phyloP scores from a whole-genome alignment of 2,329 filamentous ascomycete genomes.

The Trichoderma sp. region DNA sequence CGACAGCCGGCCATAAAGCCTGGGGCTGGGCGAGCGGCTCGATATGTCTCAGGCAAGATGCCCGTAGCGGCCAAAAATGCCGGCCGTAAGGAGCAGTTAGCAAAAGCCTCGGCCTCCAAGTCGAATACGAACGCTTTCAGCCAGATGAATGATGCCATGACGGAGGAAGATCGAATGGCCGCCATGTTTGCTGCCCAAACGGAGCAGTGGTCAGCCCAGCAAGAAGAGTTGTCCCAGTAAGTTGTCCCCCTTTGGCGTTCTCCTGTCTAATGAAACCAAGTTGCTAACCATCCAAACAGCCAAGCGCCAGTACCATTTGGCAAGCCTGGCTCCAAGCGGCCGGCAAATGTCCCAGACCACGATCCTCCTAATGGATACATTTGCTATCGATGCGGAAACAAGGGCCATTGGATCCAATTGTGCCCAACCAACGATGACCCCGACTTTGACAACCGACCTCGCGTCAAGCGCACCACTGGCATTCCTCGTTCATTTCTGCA shows the following conservation, averaged over 20 bases:
- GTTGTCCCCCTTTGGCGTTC: constrained; percentile 28
- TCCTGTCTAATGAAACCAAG: neutral
- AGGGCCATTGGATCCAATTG: constrained; percentile 98
- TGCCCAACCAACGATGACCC: constrained; percentile 99
- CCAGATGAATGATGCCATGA: constrained; percentile 74
- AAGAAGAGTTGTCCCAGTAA: constrained; percentile 86
- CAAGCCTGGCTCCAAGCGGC: constrained; percentile 61
- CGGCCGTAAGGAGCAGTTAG: constrained; percentile 60
- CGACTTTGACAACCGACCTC: constrained; percentile 87
- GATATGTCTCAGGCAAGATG: constrained; percentile 96
- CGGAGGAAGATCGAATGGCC: constrained; percentile 89
- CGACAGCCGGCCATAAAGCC: constrained; percentile 79
- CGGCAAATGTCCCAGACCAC: constrained; percentile 79
- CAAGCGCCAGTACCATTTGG: constrained; percentile 54
- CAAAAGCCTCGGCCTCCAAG: constrained; percentile 57
- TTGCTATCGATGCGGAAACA: constrained; percentile 93
- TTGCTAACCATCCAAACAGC: constrained; percentile 41
- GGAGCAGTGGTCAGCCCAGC: constrained; percentile 88
- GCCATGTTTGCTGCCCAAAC: constrained; percentile 89
- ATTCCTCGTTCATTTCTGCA: constrained; percentile 95
- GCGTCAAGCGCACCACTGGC: constrained; percentile 93
- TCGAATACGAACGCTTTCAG: constrained; percentile 55
- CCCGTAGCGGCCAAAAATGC: constrained; percentile 82
- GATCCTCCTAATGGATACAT: constrained; percentile 92
- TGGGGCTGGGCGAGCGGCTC: constrained; percentile 84